Percentiles rank a stretch among this genome's conserved stretches.
Evolutionary conservation across 192 early-diverging fungal species (phyloP).

Genomic region (Entomortierella beljakovae): DNA sequence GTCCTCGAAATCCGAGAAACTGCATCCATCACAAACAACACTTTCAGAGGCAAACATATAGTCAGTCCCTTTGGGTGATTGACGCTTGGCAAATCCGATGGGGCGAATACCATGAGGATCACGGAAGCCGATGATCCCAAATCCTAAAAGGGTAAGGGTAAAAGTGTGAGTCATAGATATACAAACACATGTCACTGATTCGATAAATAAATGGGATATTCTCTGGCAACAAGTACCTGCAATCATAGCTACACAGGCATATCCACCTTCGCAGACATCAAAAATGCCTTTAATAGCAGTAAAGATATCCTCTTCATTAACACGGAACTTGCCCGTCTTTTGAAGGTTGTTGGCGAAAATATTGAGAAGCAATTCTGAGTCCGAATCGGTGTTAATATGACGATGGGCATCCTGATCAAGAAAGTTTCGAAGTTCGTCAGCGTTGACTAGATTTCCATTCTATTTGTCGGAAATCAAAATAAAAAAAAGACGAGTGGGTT

Average conservation of each 20-base stretch:
- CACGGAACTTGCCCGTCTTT: slow-evolving; percentile 94
- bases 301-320: slow-evolving; percentile 99
- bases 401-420: slow-evolving; percentile 97
- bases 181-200: neutral
- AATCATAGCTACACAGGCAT: slow-evolving; percentile 97
- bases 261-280: slow-evolving; percentile 89
- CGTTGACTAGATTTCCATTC: slow-evolving; percentile 99
- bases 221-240: no score
- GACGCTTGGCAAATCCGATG: slow-evolving; percentile 90
- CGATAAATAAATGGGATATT: no score
- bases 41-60: slow-evolving; percentile 99
- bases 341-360: slow-evolving; percentile 98
- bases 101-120: slow-evolving; percentile 98
- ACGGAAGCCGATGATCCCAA: slow-evolving; percentile 94
- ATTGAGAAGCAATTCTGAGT: slow-evolving; percentile 98
- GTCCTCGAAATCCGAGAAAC: slow-evolving; percentile 91
- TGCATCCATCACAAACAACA: slow-evolving; percentile 91
- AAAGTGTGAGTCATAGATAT: neutral
- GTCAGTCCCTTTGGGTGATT: slow-evolving; percentile 79
- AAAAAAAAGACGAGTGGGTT: slow-evolving; percentile 1
- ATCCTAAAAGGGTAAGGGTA: slow-evolving; percentile 60
- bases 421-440: slow-evolving; percentile 86
- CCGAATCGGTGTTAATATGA: slow-evolving; percentile 99
- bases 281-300: slow-evolving; percentile 88
- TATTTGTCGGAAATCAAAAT: slow-evolving; percentile 34